Evolutionary conservation across 106 monocot species (phyloP).

Genomic region (Allium sativum): DNA sequence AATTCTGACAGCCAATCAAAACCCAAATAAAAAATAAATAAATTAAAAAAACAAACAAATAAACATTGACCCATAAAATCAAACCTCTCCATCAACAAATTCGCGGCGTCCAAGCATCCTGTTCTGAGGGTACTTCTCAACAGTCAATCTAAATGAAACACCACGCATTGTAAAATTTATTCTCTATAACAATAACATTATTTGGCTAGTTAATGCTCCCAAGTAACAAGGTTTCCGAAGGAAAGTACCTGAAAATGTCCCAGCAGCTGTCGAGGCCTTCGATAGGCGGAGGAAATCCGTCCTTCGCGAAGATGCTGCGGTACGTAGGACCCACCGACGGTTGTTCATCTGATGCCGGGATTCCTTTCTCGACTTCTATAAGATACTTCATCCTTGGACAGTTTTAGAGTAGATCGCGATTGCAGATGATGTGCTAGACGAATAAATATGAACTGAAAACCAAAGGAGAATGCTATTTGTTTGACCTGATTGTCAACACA

Average conservation of each 20-base stretch:
- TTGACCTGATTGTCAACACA: no score
- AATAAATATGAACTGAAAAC: no score
- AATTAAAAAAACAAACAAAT: conserved; percentile 3
- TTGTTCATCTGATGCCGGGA: conserved; percentile 18
- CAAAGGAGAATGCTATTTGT: no score
- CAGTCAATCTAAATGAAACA: conserved; percentile 21
- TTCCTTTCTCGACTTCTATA: conserved; percentile 67
- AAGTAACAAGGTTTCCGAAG: no score
- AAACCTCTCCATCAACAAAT: conserved; percentile 65
- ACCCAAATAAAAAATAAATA: neutral
- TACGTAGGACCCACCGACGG: conserved; percentile 74
- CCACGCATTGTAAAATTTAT: no score
- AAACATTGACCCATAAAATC: neutral
- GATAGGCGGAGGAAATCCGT: conserved; percentile 56
- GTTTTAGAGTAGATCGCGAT: no score
- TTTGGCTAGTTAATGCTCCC: no score
- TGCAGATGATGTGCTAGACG: no score
- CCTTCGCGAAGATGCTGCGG: conserved; percentile 77
- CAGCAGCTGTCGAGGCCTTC: conserved; percentile 68
- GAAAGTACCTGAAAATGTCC: conserved; percentile 71
- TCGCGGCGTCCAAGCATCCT: conserved; percentile 63
- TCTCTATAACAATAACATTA: neutral
- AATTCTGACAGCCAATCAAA: neutral
- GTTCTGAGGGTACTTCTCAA: conserved; percentile 52
- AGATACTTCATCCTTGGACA: conserved; percentile 46